These are phyloP conservation scores for Wickerhamomyces mucosus DNA, from an alignment of 805 yeast genomes.

Conservation along the genomic window DNA sequence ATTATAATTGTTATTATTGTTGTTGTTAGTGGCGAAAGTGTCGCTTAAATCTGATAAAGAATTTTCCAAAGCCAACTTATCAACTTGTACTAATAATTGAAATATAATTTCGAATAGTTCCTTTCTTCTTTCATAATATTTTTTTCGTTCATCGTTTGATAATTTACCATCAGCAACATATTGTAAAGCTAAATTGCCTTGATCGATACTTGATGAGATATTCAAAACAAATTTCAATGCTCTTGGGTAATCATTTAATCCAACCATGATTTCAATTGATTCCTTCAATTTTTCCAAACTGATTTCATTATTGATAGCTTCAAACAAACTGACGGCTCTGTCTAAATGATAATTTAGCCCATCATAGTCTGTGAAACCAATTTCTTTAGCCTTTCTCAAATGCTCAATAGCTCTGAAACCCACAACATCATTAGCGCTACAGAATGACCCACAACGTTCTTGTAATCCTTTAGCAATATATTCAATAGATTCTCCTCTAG, in stretches of 20 bases:
- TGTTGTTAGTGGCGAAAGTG: no score
- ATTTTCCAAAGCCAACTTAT: constrained; percentile 44
- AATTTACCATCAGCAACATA: constrained; percentile 44
- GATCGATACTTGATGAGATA: constrained; percentile 62
- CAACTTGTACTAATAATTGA: constrained; percentile 63
- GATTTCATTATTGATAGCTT: constrained; percentile 70
- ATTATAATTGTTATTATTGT: constrained; percentile 7
- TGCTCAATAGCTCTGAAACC: constrained; percentile 92
- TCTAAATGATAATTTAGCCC: constrained; percentile 54
- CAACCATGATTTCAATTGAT: constrained; percentile 68
- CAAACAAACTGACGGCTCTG: constrained; percentile 68
- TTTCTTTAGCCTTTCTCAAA: constrained; percentile 74
- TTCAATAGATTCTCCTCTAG: constrained; percentile 90
- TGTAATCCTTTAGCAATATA: constrained; percentile 79
- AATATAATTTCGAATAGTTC: constrained; percentile 67
- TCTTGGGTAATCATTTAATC: constrained; percentile 71
- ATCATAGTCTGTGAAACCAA: constrained; percentile 64
- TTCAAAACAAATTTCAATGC: constrained; percentile 77
- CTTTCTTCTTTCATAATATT: constrained; percentile 40
- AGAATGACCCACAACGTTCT: constrained; percentile 89
- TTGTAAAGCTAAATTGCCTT: constrained; percentile 47
- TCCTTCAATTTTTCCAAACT: constrained; percentile 74
- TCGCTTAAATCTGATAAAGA: no score
- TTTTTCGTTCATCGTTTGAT: constrained; percentile 40
- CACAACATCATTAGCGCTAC: constrained; percentile 87